Base-by-base conservation (phyloP, 192 early-diverging fungal species). In the Coemansia sp. region DNA sequence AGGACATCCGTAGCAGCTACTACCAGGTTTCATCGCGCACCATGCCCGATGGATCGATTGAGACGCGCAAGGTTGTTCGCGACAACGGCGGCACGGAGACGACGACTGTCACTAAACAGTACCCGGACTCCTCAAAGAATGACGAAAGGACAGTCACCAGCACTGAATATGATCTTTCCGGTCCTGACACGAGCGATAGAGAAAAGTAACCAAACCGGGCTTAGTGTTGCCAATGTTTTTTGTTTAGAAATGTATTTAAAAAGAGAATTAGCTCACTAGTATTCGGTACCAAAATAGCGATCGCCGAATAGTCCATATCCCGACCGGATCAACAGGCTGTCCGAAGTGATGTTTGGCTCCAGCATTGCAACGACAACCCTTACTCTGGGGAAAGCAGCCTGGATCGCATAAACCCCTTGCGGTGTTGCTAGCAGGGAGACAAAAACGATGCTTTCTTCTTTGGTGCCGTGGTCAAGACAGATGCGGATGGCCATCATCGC, bases 401-500 rank as follows among this genome's bases (percentile, higher is more conserved):
- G 73, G 29, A 98, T 87, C 3, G 89, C 89, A 59, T 90, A 87
- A 5, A 95, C 62, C 20, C 94, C 94, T 56, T 87, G 85, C 15
- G 88, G 85, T 0, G 91, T 86, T 9, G 95, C 87, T 35, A 98
- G 80, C 64, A 95, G 86, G 6, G 89, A 88, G 40, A 93, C 66
- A 71, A 96, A 95, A 15, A 95, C 86, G 52, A 98, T 95, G 55
- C 86, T 80, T n/a, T 89, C 82, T 71, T 94, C 91, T 0, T 86
- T 88, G 5, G 96, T 90, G 63, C 90, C 87, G 63, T 98, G 93
- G 78, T 98, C 96, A 8, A 94, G 71, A 59, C 96, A 83, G 35
- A 96, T 92, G 40, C 94, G 87, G 42, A 98, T 91, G 15, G 96
- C 95, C 96, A 98, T 98, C 82, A 98, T 67, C 4, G 93, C 95